phyloP scores from a whole-genome alignment of 1,284 basidiomycete species.

The Trichosporon coremiiforme region DNA sequence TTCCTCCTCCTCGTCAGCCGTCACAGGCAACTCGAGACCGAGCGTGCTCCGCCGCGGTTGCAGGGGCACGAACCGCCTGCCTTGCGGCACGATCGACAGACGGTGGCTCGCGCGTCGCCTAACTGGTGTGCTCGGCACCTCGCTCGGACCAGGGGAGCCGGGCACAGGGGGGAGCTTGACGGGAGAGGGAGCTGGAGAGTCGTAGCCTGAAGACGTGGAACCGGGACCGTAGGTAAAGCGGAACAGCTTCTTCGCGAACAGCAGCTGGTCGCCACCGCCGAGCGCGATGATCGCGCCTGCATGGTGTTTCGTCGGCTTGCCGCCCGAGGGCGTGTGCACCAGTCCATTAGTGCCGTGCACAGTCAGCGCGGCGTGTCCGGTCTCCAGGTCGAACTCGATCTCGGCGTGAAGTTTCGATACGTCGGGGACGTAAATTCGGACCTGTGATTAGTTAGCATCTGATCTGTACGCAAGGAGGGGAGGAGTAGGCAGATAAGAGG shows the following conservation, averaged over 20 bases:
- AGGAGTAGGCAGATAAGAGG: too few species aligned
- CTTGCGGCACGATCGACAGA: constrained; percentile 49
- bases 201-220: constrained; percentile 19
- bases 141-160: neutral
- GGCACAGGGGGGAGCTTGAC: constrained; percentile 10
- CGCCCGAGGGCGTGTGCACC: constrained; percentile 31
- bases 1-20: constrained; percentile 22
- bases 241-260: constrained; percentile 53
- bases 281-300: constrained; percentile 38
- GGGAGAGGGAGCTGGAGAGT: constrained; percentile 13
- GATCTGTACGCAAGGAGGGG: too few species aligned
- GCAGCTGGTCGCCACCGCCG: constrained; percentile 45
- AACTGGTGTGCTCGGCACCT: constrained; percentile 15
- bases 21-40: neutral
- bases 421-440: constrained; percentile 52
- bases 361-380: constrained; percentile 45
- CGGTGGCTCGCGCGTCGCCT: constrained; percentile 41
- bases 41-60: constrained; percentile 27
- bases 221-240: constrained; percentile 47
- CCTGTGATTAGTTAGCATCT: constrained; percentile 32
- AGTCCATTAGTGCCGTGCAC: constrained; percentile 49
- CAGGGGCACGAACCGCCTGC: constrained; percentile 48
- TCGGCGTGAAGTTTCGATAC: constrained; percentile 53
- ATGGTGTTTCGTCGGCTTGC: constrained; percentile 27
- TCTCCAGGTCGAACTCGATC: constrained; percentile 48